phyloP scores from a whole-genome alignment of 352 stramenopile species.

The Pythium utonaiense region DNA sequence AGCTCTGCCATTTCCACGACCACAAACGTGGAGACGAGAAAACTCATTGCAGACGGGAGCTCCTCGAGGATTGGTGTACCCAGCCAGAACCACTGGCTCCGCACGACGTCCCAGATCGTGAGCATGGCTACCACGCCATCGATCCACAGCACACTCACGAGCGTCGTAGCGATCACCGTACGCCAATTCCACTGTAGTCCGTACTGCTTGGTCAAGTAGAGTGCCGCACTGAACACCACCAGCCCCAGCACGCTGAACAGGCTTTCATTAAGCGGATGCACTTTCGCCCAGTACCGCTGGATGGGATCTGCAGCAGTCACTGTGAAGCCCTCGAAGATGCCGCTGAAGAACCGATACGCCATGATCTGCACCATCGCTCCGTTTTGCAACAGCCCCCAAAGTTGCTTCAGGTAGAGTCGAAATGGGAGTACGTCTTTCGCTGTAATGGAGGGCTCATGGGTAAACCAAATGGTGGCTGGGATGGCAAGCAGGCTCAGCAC shows the following conservation, averaged over 20 bases:
- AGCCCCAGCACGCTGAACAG: conserved; percentile 33
- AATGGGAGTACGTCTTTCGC: conserved; percentile 11
- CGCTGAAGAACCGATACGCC: neutral
- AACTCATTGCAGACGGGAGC: conserved; percentile 32
- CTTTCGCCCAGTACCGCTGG: conserved; percentile 23
- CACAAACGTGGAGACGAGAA: conserved; percentile 36
- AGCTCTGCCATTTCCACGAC: conserved; percentile 35
- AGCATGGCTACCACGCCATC: conserved; percentile 33
- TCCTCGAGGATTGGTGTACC: conserved; percentile 29
- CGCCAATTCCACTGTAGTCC: conserved; percentile 51
- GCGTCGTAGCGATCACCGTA: conserved; percentile 24
- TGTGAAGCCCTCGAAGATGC: neutral
- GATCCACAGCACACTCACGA: conserved; percentile 32
- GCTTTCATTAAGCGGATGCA: conserved; percentile 40
- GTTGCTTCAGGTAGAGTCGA: conserved; percentile 10
- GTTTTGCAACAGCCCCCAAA: too few relatives aligned
- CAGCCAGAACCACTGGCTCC: conserved; percentile 6
- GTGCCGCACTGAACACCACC: conserved; percentile 30
- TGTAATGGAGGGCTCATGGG: too few relatives aligned
- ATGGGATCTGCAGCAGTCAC: neutral
- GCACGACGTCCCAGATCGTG: conserved; percentile 37
- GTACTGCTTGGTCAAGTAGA: conserved; percentile 36
- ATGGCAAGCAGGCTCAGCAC: conserved; percentile 23
- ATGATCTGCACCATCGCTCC: too few relatives aligned
- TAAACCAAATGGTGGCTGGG: conserved; percentile 18